Evolutionary conservation across 225 moss, liverwort and hornwort genomes (phyloP).

Genomic region (Climacium dendroides): DNA sequence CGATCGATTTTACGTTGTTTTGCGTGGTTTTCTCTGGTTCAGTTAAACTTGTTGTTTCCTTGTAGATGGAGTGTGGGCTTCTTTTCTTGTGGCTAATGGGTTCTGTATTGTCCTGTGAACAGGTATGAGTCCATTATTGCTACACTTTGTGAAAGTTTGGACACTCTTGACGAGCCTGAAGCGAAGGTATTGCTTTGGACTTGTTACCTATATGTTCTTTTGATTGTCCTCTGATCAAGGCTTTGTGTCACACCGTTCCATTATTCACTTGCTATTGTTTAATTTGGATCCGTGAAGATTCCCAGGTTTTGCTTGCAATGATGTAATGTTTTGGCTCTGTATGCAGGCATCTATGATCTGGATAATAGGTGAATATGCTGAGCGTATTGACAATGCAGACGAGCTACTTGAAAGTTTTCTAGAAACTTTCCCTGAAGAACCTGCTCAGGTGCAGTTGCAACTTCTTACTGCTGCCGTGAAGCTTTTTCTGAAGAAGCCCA

Average conservation of each 20-base stretch:
- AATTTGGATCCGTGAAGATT: background rate
- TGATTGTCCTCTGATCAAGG: background rate
- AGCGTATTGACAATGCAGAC: conserved; percentile 96
- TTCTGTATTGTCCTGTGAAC: background rate
- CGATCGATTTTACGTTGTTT: background rate
- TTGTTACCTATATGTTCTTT: background rate
- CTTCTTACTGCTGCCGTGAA: conserved; percentile 94
- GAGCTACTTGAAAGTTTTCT: conserved; percentile 89
- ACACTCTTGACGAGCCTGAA: conserved; percentile 95
- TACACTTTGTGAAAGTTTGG: conserved; percentile 96
- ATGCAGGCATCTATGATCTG: conserved; percentile 94
- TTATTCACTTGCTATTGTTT: background rate
- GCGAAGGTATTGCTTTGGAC: conserved; percentile 55
- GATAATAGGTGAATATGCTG: conserved; percentile 98
- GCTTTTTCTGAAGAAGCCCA: conserved; percentile 90
- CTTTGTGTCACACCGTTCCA: background rate
- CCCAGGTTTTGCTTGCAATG: background rate
- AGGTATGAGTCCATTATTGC: conserved; percentile 99
- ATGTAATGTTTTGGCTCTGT: background rate
- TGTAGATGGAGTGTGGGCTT: background rate
- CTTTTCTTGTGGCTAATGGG: background rate
- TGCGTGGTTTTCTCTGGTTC: background rate
- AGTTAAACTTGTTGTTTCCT: background rate
- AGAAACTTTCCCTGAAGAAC: conserved; percentile 92
- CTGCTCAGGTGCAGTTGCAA: conserved; percentile 96